Evolutionary conservation across 2,329 filamentous ascomycete genomes (phyloP), one percentile per base, ranked within the genome.

Genomic region (Talaromyces sp.): DNA sequence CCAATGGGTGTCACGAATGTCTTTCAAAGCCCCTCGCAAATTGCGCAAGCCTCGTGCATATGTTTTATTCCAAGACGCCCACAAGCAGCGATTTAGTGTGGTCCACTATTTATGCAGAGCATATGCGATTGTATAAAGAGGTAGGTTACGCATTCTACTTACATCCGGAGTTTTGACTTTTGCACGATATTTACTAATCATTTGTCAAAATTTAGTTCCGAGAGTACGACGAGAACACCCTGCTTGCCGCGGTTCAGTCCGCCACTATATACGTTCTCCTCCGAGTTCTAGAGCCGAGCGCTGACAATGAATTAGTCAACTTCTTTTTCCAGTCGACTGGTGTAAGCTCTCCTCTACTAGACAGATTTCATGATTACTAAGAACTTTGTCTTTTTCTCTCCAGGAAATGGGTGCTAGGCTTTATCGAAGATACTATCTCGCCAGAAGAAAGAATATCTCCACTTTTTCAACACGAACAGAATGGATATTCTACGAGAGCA

Each of bases 1-100:
- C 42, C 12, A 56, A 52, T 12, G 59, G 59, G 8, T 40, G 30
- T 51, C 59, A 61, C 56, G 47, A 53, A 9, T 61, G 59, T 18
- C 33, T 61, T 16, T 42, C 59, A 10, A 53, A 61, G 16, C 9
- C 40, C 7, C 30, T 61, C 10, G 59, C 59, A 57, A 61, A 44
- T 30, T 61, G 59, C 10, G 42, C 42, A 8, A 61, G 34, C 34
- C 53, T 61, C 31, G 34, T 57, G n/a, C 59, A 61, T 12, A 61
- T 61, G 59, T 61, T 57, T 33, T 51, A 36, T 30, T 56, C 59
- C 12, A 56, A 53, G 54, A 61, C 16, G 7, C 9, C 23, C 5
- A 28, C 53, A 12, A 61, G 59, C 50, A 61, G 9, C 12, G 16
- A 40, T 14, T 57, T 57, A 27, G 59, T 61, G 42, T 40, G 42